phyloP scores from a whole-genome alignment of 1,284 basidiomycete species.

The Rhodotorula glutinis region DNA sequence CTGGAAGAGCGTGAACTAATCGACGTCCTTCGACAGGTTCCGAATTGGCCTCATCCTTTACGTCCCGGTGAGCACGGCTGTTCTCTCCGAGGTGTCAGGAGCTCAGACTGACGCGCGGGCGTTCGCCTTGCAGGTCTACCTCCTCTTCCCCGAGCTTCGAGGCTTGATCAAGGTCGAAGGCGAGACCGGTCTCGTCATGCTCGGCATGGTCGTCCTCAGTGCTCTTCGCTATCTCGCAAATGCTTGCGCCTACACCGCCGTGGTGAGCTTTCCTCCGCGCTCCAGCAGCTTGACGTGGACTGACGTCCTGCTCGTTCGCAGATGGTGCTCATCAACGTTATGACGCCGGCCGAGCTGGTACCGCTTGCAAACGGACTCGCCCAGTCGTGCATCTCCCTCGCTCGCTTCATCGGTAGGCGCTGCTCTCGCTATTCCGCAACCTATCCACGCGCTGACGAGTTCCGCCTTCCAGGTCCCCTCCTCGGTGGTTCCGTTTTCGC shows the following conservation, averaged over 20 bases:
- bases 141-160: slow-evolving; percentile 43
- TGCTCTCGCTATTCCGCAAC: background rate
- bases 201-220: slow-evolving; percentile 41
- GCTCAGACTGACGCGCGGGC: too few species aligned
- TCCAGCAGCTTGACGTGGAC: background rate
- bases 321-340: slow-evolving; percentile 47
- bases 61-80: slow-evolving; percentile 27
- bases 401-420: slow-evolving; percentile 48
- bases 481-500: slow-evolving; percentile 39
- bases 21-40: slow-evolving; percentile 13
- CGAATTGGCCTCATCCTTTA: slow-evolving; percentile 42
- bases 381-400: slow-evolving; percentile 48
- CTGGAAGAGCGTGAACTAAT: too few species aligned
- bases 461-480: slow-evolving; percentile 17
- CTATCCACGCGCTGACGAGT: background rate
- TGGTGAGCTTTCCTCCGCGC: slow-evolving; percentile 12
- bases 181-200: slow-evolving; percentile 36
- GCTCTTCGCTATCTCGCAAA: slow-evolving; percentile 41
- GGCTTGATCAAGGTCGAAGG: slow-evolving; percentile 35
- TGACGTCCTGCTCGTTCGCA: background rate
- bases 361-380: slow-evolving; percentile 52
- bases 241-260: slow-evolving; percentile 41
- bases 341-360: slow-evolving; percentile 50
- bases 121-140: slow-evolving; percentile 17
- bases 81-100: too few species aligned